Evolutionary conservation across 2,329 filamentous ascomycete genomes (phyloP).

Genomic region (Colletotrichum eleusines): DNA sequence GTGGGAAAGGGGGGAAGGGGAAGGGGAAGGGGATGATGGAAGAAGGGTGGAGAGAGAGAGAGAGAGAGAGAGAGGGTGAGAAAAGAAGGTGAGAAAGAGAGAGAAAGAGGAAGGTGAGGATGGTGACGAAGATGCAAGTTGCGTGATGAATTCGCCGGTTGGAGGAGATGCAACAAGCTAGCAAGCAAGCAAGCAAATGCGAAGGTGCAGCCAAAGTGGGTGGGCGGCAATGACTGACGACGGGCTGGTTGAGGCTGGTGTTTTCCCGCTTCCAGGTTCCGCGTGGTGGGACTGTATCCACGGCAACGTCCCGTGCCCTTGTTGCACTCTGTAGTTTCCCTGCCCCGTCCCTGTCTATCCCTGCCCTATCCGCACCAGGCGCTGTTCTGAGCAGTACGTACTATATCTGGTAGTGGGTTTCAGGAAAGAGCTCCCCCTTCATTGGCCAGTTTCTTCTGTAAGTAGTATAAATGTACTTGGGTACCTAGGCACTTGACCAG

Average conservation of each 20-base stretch:
- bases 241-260: conserved; percentile 23
- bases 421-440: conserved; percentile 32
- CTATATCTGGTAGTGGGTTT: conserved; percentile 28
- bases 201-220: neutral
- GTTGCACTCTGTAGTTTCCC: neutral
- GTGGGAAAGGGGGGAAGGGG: neutral
- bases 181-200: too few species aligned
- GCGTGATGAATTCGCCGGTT: neutral
- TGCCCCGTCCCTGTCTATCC: neutral
- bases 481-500: too few species aligned
- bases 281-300: conserved; percentile 33
- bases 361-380: too few species aligned
- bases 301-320: conserved; percentile 17
- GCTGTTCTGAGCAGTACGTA: neutral
- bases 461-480: too few species aligned
- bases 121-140: neutral
- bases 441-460: conserved; percentile 13
- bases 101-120: neutral
- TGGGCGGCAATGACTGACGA: conserved; percentile 11
- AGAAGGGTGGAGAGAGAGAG: neutral
- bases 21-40: too few species aligned
- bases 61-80: neutral
- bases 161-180: neutral
- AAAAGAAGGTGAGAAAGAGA: neutral
- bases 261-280: conserved; percentile 16